Percentiles rank a stretch among this genome's conserved stretches.
phyloP scores from a whole-genome alignment of 495 filamentous ascomycete species.

The Lasiosphaeriaceae sp. region DNA sequence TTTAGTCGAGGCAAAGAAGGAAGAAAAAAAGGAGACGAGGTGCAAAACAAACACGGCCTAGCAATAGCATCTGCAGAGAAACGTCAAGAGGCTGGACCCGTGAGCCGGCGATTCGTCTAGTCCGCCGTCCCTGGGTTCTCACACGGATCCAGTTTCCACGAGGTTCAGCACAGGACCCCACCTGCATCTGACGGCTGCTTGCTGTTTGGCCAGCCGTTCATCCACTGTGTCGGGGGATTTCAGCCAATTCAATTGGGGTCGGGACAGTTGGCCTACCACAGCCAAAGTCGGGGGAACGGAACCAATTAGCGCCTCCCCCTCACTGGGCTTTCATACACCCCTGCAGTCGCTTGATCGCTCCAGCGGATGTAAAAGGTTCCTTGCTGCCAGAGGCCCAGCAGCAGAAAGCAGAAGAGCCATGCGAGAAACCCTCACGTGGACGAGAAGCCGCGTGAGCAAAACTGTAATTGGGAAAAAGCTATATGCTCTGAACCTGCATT shows the following conservation, averaged over 20 bases:
- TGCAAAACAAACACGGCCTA: not conserved
- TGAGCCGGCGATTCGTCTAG: not conserved
- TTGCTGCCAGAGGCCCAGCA: not conserved
- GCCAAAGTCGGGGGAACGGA: constrained; percentile 22
- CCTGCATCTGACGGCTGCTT: not conserved
- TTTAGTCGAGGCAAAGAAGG: not conserved
- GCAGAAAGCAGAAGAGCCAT: not conserved
- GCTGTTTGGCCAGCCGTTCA: not conserved
- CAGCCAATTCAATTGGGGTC: constrained; percentile 1
- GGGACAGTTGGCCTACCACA: not conserved
- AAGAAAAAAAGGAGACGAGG: not conserved
- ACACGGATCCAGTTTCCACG: not conserved
- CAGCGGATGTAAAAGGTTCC: not conserved
- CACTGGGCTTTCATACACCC: not conserved
- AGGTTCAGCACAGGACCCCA: not conserved
- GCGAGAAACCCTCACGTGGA: not conserved
- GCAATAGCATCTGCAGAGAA: not conserved
- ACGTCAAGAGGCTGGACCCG: not conserved
- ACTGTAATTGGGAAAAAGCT: not conserved
- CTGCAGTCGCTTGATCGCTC: not conserved
- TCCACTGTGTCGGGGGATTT: constrained; percentile 8
- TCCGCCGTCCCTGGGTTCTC: not conserved
- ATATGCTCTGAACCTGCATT: too few species aligned
- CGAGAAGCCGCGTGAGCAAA: not conserved
- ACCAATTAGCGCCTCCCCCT: constrained; percentile 20